Evolutionary conservation across 2,329 filamentous ascomycete species (phyloP).

Genomic region (Dactylellina haptotyla): DNA sequence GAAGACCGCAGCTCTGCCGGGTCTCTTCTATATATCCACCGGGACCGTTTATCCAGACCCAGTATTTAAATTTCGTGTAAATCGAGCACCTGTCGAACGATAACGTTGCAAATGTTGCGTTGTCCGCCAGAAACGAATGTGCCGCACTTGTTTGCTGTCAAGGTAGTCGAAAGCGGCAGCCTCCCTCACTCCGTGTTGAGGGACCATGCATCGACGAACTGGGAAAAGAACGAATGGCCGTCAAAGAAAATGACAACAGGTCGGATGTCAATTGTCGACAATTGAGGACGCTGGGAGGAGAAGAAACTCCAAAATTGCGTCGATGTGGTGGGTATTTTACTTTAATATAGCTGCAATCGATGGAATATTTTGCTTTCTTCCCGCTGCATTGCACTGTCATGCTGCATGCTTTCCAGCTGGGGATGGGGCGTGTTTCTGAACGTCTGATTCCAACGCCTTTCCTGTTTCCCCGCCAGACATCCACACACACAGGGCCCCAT

Average conservation of each 20-base stretch:
- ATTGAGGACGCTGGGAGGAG: slow-evolving; percentile 9
- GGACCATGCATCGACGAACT: slow-evolving; percentile 27
- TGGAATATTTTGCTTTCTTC: too few relatives aligned
- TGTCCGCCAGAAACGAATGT: slow-evolving; percentile 5
- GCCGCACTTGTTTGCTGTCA: slow-evolving; percentile 28
- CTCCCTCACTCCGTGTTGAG: slow-evolving; percentile 13
- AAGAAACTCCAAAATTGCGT: slow-evolving; percentile 22
- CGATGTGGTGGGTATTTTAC: slow-evolving; percentile 13
- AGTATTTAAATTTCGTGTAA: background rate
- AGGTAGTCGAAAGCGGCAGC: slow-evolving; percentile 17
- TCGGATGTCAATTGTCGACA: background rate
- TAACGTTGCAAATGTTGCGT: slow-evolving; percentile 10
- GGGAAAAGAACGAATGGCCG: slow-evolving; percentile 1
- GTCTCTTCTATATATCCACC: slow-evolving; percentile 2
- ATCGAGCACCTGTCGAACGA: too few relatives aligned
- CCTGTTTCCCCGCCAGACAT: slow-evolving; percentile 8
- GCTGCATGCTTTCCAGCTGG: too few relatives aligned
- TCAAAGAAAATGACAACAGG: background rate
- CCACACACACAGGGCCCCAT: background rate
- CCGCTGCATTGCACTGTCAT: too few relatives aligned
- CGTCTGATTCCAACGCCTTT: slow-evolving; percentile 32
- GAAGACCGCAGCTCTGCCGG: slow-evolving; percentile 23
- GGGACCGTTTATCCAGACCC: background rate
- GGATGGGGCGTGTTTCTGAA: slow-evolving; percentile 49
- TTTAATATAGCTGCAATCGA: slow-evolving; percentile 45